phyloP scores from a whole-genome alignment of 2,329 filamentous ascomycete species.

The Aureobasidium sp. region DNA sequence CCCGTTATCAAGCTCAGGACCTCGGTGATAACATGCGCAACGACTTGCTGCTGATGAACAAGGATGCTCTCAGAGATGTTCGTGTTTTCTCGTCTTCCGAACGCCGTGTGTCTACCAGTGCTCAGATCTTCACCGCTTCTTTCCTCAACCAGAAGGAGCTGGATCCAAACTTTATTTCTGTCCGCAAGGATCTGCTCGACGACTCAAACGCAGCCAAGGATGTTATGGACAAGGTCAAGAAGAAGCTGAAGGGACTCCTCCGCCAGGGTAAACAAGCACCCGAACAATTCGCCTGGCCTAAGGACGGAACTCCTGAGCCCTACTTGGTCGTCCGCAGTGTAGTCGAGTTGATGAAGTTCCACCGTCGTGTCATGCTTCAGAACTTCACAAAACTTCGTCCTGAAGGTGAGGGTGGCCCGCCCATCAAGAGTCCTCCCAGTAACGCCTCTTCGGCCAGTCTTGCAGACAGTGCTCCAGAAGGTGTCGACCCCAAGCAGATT shows the following conservation, averaged over 20 bases:
- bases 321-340: conserved; percentile 87
- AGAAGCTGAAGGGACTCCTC: conserved; percentile 90
- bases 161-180: conserved; percentile 73
- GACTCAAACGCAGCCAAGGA: conserved; percentile 98
- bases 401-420: conserved; percentile 48
- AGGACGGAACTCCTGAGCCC: conserved; percentile 83
- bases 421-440: conserved; percentile 39
- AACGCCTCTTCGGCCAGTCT: conserved; percentile 32
- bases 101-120: conserved; percentile 85
- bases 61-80: conserved; percentile 84
- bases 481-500: conserved; percentile 38
- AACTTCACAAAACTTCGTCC: conserved; percentile 75
- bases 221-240: conserved; percentile 99
- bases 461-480: background rate
- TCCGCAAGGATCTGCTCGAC: conserved; percentile 89
- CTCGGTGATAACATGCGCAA: conserved; percentile 93
- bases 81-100: conserved; percentile 95
- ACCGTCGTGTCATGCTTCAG: conserved; percentile 86
- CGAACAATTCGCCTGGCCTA: conserved; percentile 95
- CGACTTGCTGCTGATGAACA: conserved; percentile 85
- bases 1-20: conserved; percentile 90
- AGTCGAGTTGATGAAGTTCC: conserved; percentile 95
- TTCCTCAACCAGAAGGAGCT: conserved; percentile 85
- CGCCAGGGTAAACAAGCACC: conserved; percentile 86
- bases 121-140: conserved; percentile 87